Base-by-base conservation (phyloP, 768 basidiomycete genomes). In the Tulasnella calospora region DNA sequence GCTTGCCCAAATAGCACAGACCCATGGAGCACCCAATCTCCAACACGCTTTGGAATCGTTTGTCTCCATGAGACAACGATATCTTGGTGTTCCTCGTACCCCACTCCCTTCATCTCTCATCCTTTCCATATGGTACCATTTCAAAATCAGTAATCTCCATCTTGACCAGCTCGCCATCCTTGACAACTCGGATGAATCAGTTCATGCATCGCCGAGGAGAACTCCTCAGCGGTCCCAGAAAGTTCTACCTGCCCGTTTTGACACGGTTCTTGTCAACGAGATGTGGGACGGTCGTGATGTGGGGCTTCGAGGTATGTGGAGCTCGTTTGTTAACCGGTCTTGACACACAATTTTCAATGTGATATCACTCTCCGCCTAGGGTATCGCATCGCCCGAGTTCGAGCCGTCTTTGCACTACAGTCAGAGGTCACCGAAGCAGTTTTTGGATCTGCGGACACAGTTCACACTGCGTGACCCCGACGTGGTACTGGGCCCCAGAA, bases 241-340 rank as follows among this genome's bases (percentile, higher is more conserved):
- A 19, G 33, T 35, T 12, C 17, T 21, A 1, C 36, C 36, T 1
- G n/a, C 75, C 1, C 57, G 47, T 27, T 76, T 76, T 67, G 75
- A 76, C 30, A 76, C 75, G 19, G 75, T 67, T 23, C 75, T 76
- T 33, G 51, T 76, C 9, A 76, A 55, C 36, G 57, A 76, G n/a
- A 55, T 13, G n/a, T 27, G 46, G 36, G 57, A 30, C n/a, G 51
- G 44, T 3, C 36, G 38, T 3, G 51, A 35, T 21, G n/a, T 35
- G 21, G 41, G 75, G 27, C 36, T 67, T 5, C 30, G n/a, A 69
- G 19, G 46, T 55, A 51, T 1, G 75, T 4, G 38, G 38, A 3
- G 38, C 5, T 40, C 38, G 38, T 40, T 40, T n/a, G n/a, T n/a
- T n/a, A n/a, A n/a, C n/a, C n/a, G n/a, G n/a, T n/a, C 38, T 40